Base-by-base conservation (phyloP, 2,329 filamentous ascomycete species). In the Penicillium janthinellum region DNA sequence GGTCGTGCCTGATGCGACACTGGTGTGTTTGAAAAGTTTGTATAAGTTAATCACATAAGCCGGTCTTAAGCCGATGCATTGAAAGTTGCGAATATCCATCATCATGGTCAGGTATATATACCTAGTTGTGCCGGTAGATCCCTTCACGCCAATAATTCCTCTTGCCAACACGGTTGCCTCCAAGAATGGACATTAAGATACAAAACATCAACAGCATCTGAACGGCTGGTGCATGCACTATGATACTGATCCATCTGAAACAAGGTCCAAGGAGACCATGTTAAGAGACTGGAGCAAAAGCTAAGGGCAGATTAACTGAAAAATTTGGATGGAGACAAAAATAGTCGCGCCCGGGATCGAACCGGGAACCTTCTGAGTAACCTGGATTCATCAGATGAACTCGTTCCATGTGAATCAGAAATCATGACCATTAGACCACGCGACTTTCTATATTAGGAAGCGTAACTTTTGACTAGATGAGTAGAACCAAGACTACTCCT, bases 371-470 rank as follows among this genome's bases (percentile, higher is more conserved):
- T 52, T 52, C 49, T 52, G 49, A 52, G 49, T 28, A 28, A 45
- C 42, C 14, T 14, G 12, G 42, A 25, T 25, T 5, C 42, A 44
- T 25, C 28, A 51, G 34, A 39, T 12, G 20, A 39, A 15, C 14
- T 15, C 12, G 8, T 10, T 4, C 20, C 35, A 17, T 57, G 55
- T 57, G 55, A 57, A 57, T 52, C 37, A 57, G 55, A 57, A 57
- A 57, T 57, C 39, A 57, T 57, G 48, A 57, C 55, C 55, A 57
- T 57, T 57, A 57, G 39, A 57, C 55, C 55, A 57, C 55, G 55
- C 55, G 47, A 57, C 55, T 57, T 55, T 45, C n/a, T 20, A 31
- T 45, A 22, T 41, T 15, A 17, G 17, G 38, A 41, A 41, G 14
- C 15, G 14, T 6, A 15, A 17, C 17, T 41, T 41, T 41, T n/a